A percentile compares a stretch with the other conserved stretches of the same genome.
Conservation (phyloP, 352 stramenopile genomes). For the Phytopythium boreale region DNA sequence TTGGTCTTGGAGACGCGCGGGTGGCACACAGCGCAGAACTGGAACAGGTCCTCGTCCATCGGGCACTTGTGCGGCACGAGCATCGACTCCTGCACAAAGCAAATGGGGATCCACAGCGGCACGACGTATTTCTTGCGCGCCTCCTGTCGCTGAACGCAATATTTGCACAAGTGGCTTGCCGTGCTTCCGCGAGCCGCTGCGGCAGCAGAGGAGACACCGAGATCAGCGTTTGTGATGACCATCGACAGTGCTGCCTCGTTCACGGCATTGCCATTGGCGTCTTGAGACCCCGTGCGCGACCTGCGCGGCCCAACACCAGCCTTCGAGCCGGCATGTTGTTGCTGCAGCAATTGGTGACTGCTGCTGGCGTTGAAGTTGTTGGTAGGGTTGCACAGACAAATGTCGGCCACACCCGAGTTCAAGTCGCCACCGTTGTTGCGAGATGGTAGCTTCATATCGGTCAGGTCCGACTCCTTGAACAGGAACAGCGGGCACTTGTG, state of each 20-base stretch:
- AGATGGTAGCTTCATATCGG: slow-evolving; percentile 52
- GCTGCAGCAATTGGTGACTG: slow-evolving; percentile 5
- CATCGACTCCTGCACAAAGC: slow-evolving; percentile 82
- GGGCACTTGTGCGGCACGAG: slow-evolving; percentile 65
- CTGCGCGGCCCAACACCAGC: slow-evolving; percentile 26
- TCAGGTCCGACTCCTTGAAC: slow-evolving; percentile 84
- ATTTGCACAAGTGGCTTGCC: slow-evolving; percentile 53
- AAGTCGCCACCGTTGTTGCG: slow-evolving; percentile 18
- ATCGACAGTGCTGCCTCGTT: slow-evolving; percentile 3
- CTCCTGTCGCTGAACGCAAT: slow-evolving; percentile 56
- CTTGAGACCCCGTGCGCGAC: slow-evolving; percentile 42
- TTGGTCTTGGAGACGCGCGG: slow-evolving; percentile 37
- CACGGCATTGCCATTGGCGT: slow-evolving; percentile 11
- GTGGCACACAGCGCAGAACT: slow-evolving; percentile 58
- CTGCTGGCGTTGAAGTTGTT: slow-evolving; percentile 13
- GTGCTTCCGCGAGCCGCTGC: slow-evolving; percentile 13
- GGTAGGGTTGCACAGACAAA: slow-evolving; percentile 35
- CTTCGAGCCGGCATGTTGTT: slow-evolving; percentile 23
- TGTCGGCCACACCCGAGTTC: slow-evolving; percentile 22
- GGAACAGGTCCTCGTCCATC: slow-evolving; percentile 63
- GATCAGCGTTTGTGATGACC: slow-evolving; percentile 14
- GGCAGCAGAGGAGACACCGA: slow-evolving; percentile 20
- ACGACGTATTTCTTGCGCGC: slow-evolving; percentile 71
- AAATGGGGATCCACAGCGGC: slow-evolving; percentile 79
- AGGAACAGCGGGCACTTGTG: slow-evolving; percentile 98